phyloP scores from a whole-genome alignment of 345 rosid species.

The Euphorbia pulcherrima region DNA sequence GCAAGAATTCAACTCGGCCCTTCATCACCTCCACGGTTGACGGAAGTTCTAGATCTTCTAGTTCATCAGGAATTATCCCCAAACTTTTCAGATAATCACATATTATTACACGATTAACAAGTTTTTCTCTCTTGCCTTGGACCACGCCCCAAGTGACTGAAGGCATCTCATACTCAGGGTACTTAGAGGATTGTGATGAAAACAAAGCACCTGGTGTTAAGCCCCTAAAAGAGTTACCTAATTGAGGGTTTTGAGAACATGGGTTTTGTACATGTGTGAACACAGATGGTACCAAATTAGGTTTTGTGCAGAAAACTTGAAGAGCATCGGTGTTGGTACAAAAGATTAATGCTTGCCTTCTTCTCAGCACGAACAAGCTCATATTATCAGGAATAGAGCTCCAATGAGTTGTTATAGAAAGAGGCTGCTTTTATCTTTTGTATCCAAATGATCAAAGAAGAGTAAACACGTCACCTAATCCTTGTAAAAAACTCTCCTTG shows the following conservation, averaged over 20 bases:
- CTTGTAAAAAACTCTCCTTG: not conserved
- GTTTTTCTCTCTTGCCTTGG: slow-evolving; percentile 80
- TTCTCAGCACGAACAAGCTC: slow-evolving; percentile 23
- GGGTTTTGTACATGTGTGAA: slow-evolving; percentile 6
- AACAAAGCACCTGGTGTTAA: slow-evolving; percentile 23
- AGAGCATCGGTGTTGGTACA: not conserved
- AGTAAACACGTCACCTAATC: not conserved
- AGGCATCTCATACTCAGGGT: slow-evolving; percentile 90
- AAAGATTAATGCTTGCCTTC: slow-evolving; percentile 11
- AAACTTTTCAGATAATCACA: slow-evolving; percentile 76
- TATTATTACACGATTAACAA: slow-evolving; percentile 84
- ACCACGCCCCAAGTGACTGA: slow-evolving; percentile 92
- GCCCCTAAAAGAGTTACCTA: slow-evolving; percentile 14
- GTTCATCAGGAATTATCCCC: slow-evolving; percentile 85
- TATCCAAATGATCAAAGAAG: not conserved
- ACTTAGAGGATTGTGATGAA: slow-evolving; percentile 64
- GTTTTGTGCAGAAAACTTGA: not conserved
- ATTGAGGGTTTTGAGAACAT: slow-evolving; percentile 16
- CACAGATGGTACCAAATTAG: not conserved
- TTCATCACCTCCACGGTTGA: slow-evolving; percentile 88
- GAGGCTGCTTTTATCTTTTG: not conserved
- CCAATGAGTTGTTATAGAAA: not conserved
- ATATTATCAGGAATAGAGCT: slow-evolving; percentile 9
- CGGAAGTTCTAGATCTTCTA: slow-evolving; percentile 72
- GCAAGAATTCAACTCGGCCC: slow-evolving; percentile 80